Percentiles rank a stretch among this genome's conserved stretches.
Evolutionary conservation across 176 grass and related monocot genomes (phyloP).

Genomic region (Hsuehochloa calcarea): DNA sequence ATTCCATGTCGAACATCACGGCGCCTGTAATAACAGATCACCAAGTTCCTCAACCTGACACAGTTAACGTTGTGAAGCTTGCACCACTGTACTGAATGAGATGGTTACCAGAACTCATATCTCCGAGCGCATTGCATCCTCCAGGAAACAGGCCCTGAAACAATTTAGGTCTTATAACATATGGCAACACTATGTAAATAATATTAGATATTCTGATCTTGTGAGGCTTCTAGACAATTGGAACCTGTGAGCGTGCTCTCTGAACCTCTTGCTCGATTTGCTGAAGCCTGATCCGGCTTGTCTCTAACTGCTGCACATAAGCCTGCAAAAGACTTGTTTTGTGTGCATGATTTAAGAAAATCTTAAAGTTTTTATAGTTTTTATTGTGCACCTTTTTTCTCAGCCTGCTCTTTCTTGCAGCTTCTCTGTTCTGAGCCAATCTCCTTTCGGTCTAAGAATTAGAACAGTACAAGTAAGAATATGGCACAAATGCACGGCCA

Average conservation of each 20-base stretch:
- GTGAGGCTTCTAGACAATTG: constrained; percentile 10
- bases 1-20: constrained; percentile 87
- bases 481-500: constrained; percentile 17
- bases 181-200: constrained; percentile 2
- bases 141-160: constrained; percentile 71
- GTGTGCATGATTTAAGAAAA: neutral
- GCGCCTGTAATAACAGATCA: constrained; percentile 45
- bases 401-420: constrained; percentile 93
- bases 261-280: constrained; percentile 87
- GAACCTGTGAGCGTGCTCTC: constrained; percentile 77
- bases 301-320: constrained; percentile 92
- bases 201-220: neutral
- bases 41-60: neutral
- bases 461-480: constrained; percentile 22
- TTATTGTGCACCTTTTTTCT: constrained; percentile 82
- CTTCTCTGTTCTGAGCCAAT: constrained; percentile 95
- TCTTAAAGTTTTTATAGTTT: neutral
- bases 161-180: neutral
- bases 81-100: neutral
- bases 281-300: constrained; percentile 81
- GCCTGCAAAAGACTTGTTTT: constrained; percentile 41
- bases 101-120: constrained; percentile 67
- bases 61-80: neutral
- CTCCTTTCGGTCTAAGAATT: constrained; percentile 66
- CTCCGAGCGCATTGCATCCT: constrained; percentile 56